phyloP scores from a whole-genome alignment of 2,329 filamentous ascomycete genomes.

The Aspergillus brasiliensis region DNA sequence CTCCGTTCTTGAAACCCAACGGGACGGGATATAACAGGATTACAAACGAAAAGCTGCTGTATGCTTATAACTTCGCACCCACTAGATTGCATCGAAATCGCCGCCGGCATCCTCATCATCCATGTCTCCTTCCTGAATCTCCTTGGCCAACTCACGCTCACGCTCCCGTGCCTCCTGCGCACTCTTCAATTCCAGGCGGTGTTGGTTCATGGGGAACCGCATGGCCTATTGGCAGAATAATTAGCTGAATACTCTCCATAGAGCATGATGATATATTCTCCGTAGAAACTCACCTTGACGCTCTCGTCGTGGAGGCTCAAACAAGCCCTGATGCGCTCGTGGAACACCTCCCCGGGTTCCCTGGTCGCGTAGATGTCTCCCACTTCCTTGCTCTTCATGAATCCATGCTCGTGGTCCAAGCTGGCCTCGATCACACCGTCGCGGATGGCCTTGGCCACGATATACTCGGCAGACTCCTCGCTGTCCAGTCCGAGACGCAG shows the following conservation, averaged over 20 bases:
- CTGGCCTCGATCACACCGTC: constrained; percentile 97
- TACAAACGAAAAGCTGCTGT: constrained; percentile 21
- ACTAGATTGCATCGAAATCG: constrained; percentile 93
- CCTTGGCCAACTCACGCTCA: constrained; percentile 95
- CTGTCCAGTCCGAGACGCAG: constrained; percentile 90
- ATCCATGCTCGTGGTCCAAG: constrained; percentile 89
- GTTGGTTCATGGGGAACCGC: constrained; percentile 99
- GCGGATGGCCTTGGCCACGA: constrained; percentile 96
- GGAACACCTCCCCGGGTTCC: constrained; percentile 95
- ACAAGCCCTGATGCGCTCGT: constrained; percentile 92
- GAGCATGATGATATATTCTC: not conserved
- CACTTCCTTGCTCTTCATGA: constrained; percentile 97
- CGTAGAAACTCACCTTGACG: constrained; percentile 71
- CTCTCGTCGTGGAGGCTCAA: constrained; percentile 93
- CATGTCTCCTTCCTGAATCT: constrained; percentile 96
- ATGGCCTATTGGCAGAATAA: constrained; percentile 66
- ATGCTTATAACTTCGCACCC: constrained; percentile 21
- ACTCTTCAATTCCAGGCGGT: constrained; percentile 94
- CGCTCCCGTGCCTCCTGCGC: constrained; percentile 96
- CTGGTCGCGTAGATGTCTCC: constrained; percentile 95
- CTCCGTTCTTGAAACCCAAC: constrained; percentile 12
- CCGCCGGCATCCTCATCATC: constrained; percentile 95
- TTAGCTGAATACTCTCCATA: not conserved
- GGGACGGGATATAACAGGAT: constrained; percentile 16
- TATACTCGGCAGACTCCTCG: constrained; percentile 98